Conservation (phyloP, 2,329 filamentous ascomycete species). For the Capronia epimyces region DNA sequence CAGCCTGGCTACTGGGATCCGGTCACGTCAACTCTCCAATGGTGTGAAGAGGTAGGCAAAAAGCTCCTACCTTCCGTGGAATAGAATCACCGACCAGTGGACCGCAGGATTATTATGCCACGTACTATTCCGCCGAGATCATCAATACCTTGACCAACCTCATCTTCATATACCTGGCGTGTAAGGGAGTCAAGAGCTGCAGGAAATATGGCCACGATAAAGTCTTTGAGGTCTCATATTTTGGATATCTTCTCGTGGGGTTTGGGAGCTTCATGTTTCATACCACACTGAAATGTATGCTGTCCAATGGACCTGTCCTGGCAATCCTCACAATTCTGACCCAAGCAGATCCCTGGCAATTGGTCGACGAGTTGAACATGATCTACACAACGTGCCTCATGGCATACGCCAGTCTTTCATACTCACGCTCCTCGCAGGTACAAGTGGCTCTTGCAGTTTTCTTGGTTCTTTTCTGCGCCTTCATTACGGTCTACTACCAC, state of each 20-base stretch:
- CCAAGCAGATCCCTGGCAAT: conserved; percentile 61
- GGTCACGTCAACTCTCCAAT: conserved; percentile 68
- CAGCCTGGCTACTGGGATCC: conserved; percentile 61
- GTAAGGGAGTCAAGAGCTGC: conserved; percentile 70
- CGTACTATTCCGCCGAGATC: conserved; percentile 68
- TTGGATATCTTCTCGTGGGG: conserved; percentile 58
- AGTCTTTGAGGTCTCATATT: conserved; percentile 66
- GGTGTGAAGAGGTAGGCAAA: conserved; percentile 66
- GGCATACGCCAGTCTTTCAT: conserved; percentile 69
- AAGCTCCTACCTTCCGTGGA: not conserved
- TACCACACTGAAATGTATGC: conserved; percentile 55
- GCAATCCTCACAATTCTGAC: not conserved
- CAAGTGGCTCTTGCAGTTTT: conserved; percentile 53
- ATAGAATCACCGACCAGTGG: conserved; percentile 1
- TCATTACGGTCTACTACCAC: conserved; percentile 76
- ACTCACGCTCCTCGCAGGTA: conserved; percentile 52
- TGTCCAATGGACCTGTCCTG: no score
- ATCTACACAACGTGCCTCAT: conserved; percentile 67
- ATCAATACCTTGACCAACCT: conserved; percentile 78
- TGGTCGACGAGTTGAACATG: conserved; percentile 66
- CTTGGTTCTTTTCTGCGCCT: conserved; percentile 53
- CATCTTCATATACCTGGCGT: conserved; percentile 71
- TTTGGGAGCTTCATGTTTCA: conserved; percentile 60
- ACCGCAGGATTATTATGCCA: conserved; percentile 65
- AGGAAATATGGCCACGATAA: conserved; percentile 64